Percentiles rank a stretch among this genome's conserved stretches.
Evolutionary conservation across 768 basidiomycete genomes (phyloP).

Genomic region (Boletus reticuloceps): DNA sequence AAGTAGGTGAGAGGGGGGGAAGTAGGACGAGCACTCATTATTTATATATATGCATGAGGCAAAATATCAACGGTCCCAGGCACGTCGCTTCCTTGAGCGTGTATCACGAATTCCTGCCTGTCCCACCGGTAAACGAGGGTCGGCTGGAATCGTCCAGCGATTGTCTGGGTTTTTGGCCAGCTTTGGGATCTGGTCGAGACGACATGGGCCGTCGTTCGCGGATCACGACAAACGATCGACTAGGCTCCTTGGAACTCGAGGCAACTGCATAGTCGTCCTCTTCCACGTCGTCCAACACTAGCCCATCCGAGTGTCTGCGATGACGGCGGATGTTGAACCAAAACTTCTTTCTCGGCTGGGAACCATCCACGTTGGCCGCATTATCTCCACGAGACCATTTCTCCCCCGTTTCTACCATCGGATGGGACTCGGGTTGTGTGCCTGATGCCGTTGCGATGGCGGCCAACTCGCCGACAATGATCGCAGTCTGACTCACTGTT

Average conservation of each 20-base stretch:
- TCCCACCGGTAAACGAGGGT: slow-evolving; percentile 27
- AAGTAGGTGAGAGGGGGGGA: neutral
- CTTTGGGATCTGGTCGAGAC: slow-evolving; percentile 22
- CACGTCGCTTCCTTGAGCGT: neutral
- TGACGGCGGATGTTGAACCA: slow-evolving; percentile 66
- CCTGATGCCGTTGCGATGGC: slow-evolving; percentile 20
- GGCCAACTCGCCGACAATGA: slow-evolving; percentile 64
- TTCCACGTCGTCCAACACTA: slow-evolving; percentile 29
- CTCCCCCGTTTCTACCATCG: slow-evolving; percentile 18
- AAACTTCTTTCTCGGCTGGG: slow-evolving; percentile 58
- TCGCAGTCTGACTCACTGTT: slow-evolving; percentile 80
- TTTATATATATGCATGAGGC: slow-evolving; percentile 15
- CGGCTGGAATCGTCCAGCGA: slow-evolving; percentile 31
- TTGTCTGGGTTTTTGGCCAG: slow-evolving; percentile 23
- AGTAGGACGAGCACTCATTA: neutral
- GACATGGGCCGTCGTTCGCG: slow-evolving; percentile 50
- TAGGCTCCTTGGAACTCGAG: slow-evolving; percentile 34
- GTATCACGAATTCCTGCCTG: slow-evolving; percentile 27
- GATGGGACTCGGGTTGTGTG: slow-evolving; percentile 18
- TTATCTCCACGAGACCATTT: slow-evolving; percentile 18
- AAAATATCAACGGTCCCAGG: slow-evolving; percentile 11
- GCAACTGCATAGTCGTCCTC: slow-evolving; percentile 24
- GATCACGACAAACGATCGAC: slow-evolving; percentile 68
- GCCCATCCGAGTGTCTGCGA: slow-evolving; percentile 60
- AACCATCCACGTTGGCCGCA: slow-evolving; percentile 38